These are phyloP conservation scores for Pyrenophora seminiperda DNA, from an alignment of 2,329 filamentous ascomycete species.

Conservation along the genomic window DNA sequence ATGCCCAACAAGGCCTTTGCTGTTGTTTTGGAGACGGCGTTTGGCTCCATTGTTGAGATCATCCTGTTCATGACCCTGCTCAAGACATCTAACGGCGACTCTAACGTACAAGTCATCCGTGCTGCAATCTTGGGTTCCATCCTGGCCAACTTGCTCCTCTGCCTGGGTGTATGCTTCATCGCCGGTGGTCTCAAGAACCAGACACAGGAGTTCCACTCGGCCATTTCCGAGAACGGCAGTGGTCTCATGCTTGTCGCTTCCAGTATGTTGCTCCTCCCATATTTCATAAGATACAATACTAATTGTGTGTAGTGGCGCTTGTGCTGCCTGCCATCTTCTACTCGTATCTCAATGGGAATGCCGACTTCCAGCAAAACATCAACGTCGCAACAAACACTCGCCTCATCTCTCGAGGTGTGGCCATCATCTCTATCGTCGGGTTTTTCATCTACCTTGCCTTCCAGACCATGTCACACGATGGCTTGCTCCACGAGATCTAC, in stretches of 20 bases:
- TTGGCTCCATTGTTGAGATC: slow-evolving; percentile 80
- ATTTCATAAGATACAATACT: slow-evolving; percentile 17
- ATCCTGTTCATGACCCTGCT: slow-evolving; percentile 81
- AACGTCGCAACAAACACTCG: slow-evolving; percentile 63
- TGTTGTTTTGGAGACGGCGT: slow-evolving; percentile 62
- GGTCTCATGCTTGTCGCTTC: slow-evolving; percentile 78
- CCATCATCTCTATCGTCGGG: slow-evolving; percentile 71
- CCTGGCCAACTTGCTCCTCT: slow-evolving; percentile 79
- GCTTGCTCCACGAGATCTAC: slow-evolving; percentile 76
- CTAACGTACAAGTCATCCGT: slow-evolving; percentile 71
- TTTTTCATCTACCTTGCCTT: slow-evolving; percentile 68
- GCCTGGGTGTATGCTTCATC: slow-evolving; percentile 80
- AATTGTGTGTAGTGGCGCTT: slow-evolving; percentile 50
- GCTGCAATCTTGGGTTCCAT: slow-evolving; percentile 85
- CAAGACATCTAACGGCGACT: slow-evolving; percentile 48
- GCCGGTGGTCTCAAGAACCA: slow-evolving; percentile 71
- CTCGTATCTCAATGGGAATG: slow-evolving; percentile 44
- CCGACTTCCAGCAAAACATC: slow-evolving; percentile 36
- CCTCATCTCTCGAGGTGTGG: slow-evolving; percentile 71
- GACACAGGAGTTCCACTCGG: slow-evolving; percentile 73
- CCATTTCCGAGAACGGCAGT: slow-evolving; percentile 78
- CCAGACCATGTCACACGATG: slow-evolving; percentile 77
- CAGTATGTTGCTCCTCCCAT: slow-evolving; percentile 48
- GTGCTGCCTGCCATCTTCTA: slow-evolving; percentile 61
- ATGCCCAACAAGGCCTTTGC: slow-evolving; percentile 71